Percentiles rank a stretch among this genome's conserved stretches.
Conservation (phyloP, 2,329 filamentous ascomycete genomes). For the Phialemoniopsis sp. region DNA sequence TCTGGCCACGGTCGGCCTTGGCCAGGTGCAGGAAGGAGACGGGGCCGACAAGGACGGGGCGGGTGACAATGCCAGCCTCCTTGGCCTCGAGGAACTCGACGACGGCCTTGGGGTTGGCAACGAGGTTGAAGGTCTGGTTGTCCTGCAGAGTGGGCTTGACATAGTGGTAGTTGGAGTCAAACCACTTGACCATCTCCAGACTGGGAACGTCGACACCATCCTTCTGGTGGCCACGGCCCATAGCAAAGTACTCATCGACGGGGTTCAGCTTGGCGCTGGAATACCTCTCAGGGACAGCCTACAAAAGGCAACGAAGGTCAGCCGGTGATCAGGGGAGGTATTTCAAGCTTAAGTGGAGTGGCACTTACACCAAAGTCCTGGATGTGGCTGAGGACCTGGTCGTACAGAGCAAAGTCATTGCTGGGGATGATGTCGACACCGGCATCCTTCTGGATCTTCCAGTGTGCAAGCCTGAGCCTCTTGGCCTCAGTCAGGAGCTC, state of each 20-base stretch:
- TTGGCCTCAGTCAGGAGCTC: conserved; percentile 94
- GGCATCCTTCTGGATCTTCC: conserved; percentile 99
- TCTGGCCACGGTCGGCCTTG: conserved; percentile 96
- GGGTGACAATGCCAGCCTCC: conserved; percentile 88
- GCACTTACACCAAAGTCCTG: conserved; percentile 87
- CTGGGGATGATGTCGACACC: conserved; percentile 96
- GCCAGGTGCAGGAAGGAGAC: conserved; percentile 97
- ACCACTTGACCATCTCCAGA: conserved; percentile 99
- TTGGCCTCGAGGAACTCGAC: conserved; percentile 95
- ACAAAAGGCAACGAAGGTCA: conserved; percentile 12
- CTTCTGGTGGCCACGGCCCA: conserved; percentile 98
- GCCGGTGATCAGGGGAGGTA: conserved; percentile 4
- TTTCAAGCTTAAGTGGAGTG: background rate
- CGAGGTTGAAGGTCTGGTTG: conserved; percentile 92
- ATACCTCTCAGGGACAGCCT: conserved; percentile 93
- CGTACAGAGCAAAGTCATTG: conserved; percentile 99
- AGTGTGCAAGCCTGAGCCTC: conserved; percentile 93
- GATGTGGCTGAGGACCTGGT: conserved; percentile 96
- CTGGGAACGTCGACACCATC: conserved; percentile 86
- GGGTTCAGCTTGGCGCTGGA: conserved; percentile 81
- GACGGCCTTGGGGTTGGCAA: conserved; percentile 86
- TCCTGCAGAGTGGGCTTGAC: conserved; percentile 98
- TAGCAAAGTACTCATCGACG: conserved; percentile 98
- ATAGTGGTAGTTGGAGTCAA: conserved; percentile 99
- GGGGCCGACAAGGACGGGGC: conserved; percentile 90